A percentile compares a stretch with the other conserved stretches of the same genome.
Evolutionary conservation across 2,329 filamentous ascomycete species (phyloP).

Genomic region (Aspergillus udagawae): DNA sequence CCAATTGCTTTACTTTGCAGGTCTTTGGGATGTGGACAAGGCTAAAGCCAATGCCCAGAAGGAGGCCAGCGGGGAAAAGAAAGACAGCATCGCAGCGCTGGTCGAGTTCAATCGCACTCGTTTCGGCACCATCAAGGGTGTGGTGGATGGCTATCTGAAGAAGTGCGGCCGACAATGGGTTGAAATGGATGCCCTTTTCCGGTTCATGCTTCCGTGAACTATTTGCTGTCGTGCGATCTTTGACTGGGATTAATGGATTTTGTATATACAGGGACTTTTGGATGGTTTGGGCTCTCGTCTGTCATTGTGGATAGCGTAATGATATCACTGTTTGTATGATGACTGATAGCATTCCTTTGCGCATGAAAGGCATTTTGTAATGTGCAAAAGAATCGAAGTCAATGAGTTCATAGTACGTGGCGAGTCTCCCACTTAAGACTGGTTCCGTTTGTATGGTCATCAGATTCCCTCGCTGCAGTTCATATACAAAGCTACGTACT

Average conservation of each 20-base stretch:
- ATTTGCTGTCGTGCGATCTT: conserved; percentile 15
- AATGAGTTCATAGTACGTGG: too few relatives aligned
- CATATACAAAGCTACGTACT: too few relatives aligned
- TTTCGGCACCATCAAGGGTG: conserved; percentile 70
- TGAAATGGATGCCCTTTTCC: conserved; percentile 85
- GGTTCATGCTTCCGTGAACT: conserved; percentile 47
- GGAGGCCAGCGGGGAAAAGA: conserved; percentile 50
- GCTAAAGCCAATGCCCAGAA: conserved; percentile 55
- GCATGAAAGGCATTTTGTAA: conserved; percentile 5
- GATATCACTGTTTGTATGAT: conserved; percentile 7
- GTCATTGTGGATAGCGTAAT: conserved; percentile 9
- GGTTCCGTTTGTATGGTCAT: neutral
- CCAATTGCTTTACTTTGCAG: conserved; percentile 82
- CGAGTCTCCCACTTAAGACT: neutral
- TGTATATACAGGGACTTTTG: conserved; percentile 21
- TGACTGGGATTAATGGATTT: conserved; percentile 12
- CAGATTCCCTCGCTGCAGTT: neutral
- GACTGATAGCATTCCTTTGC: neutral
- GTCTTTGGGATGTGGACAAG: conserved; percentile 86
- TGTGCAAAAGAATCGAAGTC: too few relatives aligned
- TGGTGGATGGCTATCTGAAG: conserved; percentile 79
- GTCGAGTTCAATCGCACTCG: conserved; percentile 77
- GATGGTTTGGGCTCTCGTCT: conserved; percentile 4
- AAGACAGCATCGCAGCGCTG: conserved; percentile 64
- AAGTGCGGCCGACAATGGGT: conserved; percentile 92